Base-by-base conservation (phyloP, 2,329 filamentous ascomycete species). In the Penicillium janthinellum region DNA sequence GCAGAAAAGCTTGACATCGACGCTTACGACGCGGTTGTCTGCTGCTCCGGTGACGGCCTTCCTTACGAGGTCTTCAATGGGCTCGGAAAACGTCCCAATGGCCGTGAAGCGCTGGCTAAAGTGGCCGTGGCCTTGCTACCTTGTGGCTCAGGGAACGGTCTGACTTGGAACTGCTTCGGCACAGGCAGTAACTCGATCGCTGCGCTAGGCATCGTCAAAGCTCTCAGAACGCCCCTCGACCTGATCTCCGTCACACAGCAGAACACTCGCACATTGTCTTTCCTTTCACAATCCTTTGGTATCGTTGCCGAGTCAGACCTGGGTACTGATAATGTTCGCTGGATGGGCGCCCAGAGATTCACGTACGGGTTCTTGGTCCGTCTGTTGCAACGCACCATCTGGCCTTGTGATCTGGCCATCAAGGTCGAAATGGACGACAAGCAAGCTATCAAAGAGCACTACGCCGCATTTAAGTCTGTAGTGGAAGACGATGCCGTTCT, bases 61-160 rank as follows among this genome's bases (percentile, higher is more conserved):
- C 89, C 92, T 0, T 90, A 96, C 73, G 95, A 99, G 76, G 90
- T 96, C 8, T 96, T 97, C 81, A 98, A 99, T 72, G 95, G 95
- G 0, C 79, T 99, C 35, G 92, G 86, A 14, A 89, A 87, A 76
- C 88, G 92, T 41, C 72, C 83, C 4, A 90, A 97, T 76, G 92
- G 92, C 20, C 81, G 83, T 35, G 84, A 84, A 57, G 95, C 94
- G 0, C 78, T 99, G 61, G 79, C 82, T 22, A 90, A 88, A 69
- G 79, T 98, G 14, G 91, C 95, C 0, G 87, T 99, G 1, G 89
- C 88, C 22, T 91, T 96, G 71, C 83, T 99, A 38, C 95, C 95
- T 1, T 96, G 93, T 71, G 95, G 95, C 14, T 95, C 91, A 52
- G 95, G 95, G 5, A 99, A 99, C 75, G 95, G 91, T 22, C 90